phyloP scores from a whole-genome alignment of 805 yeast species.

The Yarrowia sp. region DNA sequence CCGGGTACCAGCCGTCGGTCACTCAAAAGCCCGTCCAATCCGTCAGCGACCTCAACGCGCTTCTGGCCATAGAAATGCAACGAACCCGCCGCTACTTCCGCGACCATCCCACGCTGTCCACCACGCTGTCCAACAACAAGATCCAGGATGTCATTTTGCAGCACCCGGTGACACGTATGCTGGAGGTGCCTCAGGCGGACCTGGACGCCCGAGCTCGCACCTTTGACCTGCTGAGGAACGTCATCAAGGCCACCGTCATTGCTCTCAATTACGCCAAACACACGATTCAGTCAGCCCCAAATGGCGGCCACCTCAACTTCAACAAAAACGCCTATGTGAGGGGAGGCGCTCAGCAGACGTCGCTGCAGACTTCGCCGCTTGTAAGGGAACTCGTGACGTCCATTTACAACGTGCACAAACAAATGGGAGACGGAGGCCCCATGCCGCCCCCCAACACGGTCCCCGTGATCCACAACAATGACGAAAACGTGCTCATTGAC shows the following conservation, averaged over 20 bases:
- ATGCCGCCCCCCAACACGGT: constrained; percentile 33
- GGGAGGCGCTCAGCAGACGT: constrained; percentile 6
- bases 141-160: constrained; percentile 47
- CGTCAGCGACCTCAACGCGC: constrained; percentile 24
- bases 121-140: constrained; percentile 45
- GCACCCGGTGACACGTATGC: constrained; percentile 46
- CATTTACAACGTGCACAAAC: constrained; percentile 27
- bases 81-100: constrained; percentile 37
- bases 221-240: constrained; percentile 29
- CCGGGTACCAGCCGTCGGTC: constrained; percentile 7
- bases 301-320: constrained; percentile 18
- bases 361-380: constrained; percentile 15
- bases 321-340: constrained; percentile 20
- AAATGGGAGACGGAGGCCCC: constrained; percentile 11
- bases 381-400: constrained; percentile 26
- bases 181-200: constrained; percentile 46
- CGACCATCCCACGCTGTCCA: constrained; percentile 34
- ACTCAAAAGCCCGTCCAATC: constrained; percentile 24
- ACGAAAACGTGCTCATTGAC: constrained; percentile 13
- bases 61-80: constrained; percentile 34
- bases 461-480: constrained; percentile 29
- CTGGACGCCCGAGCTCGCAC: constrained; percentile 44
- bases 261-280: constrained; percentile 37
- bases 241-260: constrained; percentile 37
- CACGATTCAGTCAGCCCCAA: constrained; percentile 11